Base-by-base conservation (phyloP, 371 early-diverging fungal species). In the Batrachochytrium dendrobatidis region DNA sequence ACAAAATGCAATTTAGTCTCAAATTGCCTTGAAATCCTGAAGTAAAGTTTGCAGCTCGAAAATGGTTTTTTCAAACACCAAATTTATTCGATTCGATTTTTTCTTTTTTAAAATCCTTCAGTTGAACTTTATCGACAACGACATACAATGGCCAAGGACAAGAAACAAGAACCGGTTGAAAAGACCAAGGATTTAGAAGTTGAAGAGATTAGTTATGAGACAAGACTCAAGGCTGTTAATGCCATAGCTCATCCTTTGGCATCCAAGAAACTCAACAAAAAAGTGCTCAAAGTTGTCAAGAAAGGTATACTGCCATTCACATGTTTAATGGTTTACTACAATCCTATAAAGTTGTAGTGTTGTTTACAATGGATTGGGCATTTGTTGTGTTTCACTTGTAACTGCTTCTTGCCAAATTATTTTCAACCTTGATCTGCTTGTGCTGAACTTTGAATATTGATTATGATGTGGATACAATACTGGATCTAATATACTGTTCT, bases 171-270 rank as follows among this genome's bases (percentile, higher is more conserved):
- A 12, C 7, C 46, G 46, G 6, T 12, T 3, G 12, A 45, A 5
- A 45, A 5, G 46, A 26, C 20, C 3, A 45, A 3, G 46, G 64
- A 31, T 8, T 50, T 52, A 20, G 55, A 34, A 24, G 49, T 25
- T 3, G 59, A 59, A 32, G 63, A 53, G 28, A 62, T 66, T 10
- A 28, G 59, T n/a, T 77, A 77, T 60, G 77, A 77, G 56, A 61
- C 61, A 15, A 33, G 77, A 8, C 43, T 72, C 29, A 33, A 51
- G 35, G 69, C 72, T 18, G 65, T 88, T 53, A 86, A 86, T n/a
- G 83, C 89, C 52, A 92, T 98, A 67, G 93, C 98, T 59, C 84
- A 87, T 55, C 98, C 98, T 28, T 74, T 98, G 66, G 96, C 97
- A 31, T 84, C 86, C 55, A 83, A 90, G 73, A 91, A 92, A 77